Evolutionary conservation across 2,329 filamentous ascomycete species (phyloP).

Genomic region (Nothopassalora personata): DNA sequence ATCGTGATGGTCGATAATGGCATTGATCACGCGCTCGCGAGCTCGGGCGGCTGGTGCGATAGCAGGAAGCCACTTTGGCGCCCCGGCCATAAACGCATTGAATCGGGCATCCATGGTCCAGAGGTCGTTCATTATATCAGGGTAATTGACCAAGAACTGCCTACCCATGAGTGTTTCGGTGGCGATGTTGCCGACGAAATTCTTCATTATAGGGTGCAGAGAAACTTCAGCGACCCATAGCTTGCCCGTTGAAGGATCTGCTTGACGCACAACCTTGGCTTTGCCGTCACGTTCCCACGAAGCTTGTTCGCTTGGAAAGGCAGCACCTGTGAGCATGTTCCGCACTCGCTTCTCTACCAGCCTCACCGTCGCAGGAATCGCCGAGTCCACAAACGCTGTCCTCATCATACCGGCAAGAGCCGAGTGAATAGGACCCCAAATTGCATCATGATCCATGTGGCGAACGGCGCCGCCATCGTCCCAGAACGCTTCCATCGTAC

Average conservation of each 20-base stretch:
- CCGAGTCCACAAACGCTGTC: background rate
- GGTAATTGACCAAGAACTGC: background rate
- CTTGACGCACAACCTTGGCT: background rate
- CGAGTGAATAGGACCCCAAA: background rate
- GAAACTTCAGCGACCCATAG: background rate
- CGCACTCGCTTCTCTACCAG: background rate
- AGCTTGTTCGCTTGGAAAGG: background rate
- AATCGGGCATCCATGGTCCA: background rate
- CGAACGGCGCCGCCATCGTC: background rate
- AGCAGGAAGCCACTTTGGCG: background rate
- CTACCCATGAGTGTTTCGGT: background rate
- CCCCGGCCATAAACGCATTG: background rate
- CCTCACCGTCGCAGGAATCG: background rate
- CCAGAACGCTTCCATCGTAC: background rate
- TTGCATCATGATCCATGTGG: background rate
- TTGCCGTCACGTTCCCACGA: background rate
- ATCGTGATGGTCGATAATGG: background rate
- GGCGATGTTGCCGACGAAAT: background rate
- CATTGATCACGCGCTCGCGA: background rate
- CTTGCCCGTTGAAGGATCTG: background rate
- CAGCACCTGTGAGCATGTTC: background rate
- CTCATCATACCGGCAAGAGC: background rate
- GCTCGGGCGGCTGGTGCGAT: background rate
- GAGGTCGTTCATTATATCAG: background rate
- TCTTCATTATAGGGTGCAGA: background rate